Percentiles rank a stretch among this genome's conserved stretches.
These are phyloP conservation scores for Penicillium expansum DNA, from an alignment of 2,329 filamentous ascomycete genomes.

Conservation along the genomic window DNA sequence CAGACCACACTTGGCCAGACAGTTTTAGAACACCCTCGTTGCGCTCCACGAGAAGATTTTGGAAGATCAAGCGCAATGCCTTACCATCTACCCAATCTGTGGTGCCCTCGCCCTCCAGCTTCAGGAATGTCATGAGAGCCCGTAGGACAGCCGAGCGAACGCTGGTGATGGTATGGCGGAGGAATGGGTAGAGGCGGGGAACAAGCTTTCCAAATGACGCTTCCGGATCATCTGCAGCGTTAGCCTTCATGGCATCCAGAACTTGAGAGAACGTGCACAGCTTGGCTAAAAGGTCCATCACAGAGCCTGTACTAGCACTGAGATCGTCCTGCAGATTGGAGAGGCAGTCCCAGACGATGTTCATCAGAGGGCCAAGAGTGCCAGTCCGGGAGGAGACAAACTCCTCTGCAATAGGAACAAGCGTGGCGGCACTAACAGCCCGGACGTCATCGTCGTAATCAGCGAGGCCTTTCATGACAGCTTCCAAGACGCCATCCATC, in stretches of 20 bases:
- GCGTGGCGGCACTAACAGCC: conserved; percentile 92
- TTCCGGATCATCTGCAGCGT: conserved; percentile 76
- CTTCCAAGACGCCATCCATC: conserved; percentile 87
- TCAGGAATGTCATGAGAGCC: conserved; percentile 87
- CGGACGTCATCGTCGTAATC: conserved; percentile 94
- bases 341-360: conserved; percentile 95
- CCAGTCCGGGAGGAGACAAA: conserved; percentile 81
- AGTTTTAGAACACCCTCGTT: conserved; percentile 78
- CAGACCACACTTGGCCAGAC: conserved; percentile 83
- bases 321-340: conserved; percentile 96
- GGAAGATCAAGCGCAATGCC: conserved; percentile 83
- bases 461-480: conserved; percentile 90
- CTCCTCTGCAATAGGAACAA: conserved; percentile 93
- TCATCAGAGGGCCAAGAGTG: conserved; percentile 77
- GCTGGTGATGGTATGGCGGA: conserved; percentile 94
- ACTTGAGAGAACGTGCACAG: conserved; percentile 93
- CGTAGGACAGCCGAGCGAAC: conserved; percentile 91
- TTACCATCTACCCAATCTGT: conserved; percentile 91
- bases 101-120: conserved; percentile 73
- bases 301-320: conserved; percentile 93
- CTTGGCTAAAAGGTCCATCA: conserved; percentile 96
- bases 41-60: conserved; percentile 91
- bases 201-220: conserved; percentile 91
- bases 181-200: conserved; percentile 89
- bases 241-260: conserved; percentile 86